phyloP scores from a whole-genome alignment of 164 flowering plant genomes.

The Tetracentron sinense region DNA sequence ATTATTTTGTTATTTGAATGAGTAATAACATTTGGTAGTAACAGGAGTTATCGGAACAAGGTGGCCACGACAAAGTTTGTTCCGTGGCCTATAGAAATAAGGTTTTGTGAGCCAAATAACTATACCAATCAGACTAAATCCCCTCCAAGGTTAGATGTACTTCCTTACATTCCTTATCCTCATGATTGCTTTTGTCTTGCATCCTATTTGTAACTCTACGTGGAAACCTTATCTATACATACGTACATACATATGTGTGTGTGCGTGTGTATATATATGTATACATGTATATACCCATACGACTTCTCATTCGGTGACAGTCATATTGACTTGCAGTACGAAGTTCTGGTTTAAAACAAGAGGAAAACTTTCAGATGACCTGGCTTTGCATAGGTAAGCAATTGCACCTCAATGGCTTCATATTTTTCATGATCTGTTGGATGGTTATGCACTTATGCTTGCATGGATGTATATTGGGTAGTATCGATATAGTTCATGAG shows the following conservation, averaged over 20 bases:
- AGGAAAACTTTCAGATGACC: slow-evolving; percentile 93
- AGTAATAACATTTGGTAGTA: slow-evolving; percentile 9
- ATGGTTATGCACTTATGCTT: neutral
- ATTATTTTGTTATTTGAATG: neutral
- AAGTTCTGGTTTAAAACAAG: slow-evolving; percentile 85
- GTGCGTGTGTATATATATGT: too few relatives aligned
- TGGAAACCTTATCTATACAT: neutral
- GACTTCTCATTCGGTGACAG: slow-evolving; percentile 6
- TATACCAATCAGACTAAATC: slow-evolving; percentile 57
- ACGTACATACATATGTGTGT: neutral
- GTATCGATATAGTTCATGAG: too few relatives aligned
- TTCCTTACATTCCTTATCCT: neutral
- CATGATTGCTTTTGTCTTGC: neutral
- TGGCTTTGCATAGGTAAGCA: slow-evolving; percentile 83
- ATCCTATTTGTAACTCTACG: neutral
- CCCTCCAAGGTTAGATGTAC: slow-evolving; percentile 61
- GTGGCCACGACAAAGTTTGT: slow-evolving; percentile 47
- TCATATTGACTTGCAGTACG: slow-evolving; percentile 43
- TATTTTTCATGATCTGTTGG: neutral
- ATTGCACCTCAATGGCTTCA: neutral
- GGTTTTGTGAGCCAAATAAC: slow-evolving; percentile 72
- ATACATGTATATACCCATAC: too few relatives aligned
- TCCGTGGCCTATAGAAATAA: slow-evolving; percentile 91
- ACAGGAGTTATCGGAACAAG: slow-evolving; percentile 83
- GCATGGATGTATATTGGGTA: neutral